Base-by-base conservation (phyloP, 208 protist species). In the Acanthamoeba healyi region DNA sequence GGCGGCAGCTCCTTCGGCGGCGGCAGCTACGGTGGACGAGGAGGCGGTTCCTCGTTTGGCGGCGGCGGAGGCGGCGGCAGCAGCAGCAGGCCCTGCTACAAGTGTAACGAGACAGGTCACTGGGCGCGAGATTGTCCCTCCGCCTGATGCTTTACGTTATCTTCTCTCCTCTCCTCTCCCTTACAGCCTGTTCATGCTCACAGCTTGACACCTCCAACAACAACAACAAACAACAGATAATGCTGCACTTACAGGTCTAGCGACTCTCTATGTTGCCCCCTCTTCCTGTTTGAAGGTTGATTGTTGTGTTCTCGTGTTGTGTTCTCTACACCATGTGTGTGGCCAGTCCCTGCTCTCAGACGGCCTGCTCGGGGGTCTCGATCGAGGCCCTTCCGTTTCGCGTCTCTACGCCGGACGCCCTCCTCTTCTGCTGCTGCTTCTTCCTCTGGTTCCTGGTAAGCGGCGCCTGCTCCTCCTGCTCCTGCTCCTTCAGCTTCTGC, bases 81-180 rank as follows among this genome's bases (percentile, higher is more conserved):
- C 10, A 9, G 70, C 10, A 44, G 70, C n/a, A 32, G 70, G 70
- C 4, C 4, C 40, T 87, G 79, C 79, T 87, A 61, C 79, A 87
- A 87, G 79, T 87, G 79, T 42, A 6, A n/a, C 32, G 40, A 61
- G n/a, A 24, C 40, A 3, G 79, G 79, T 42, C 79, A 87, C 29
- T 87, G 79, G 79, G 10, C 79, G 26, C 6, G 49, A 34, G 46
- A 87, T n/a, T 87, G 79, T 32, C 79, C 79, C 70, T 10, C 38
- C 70, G 26, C 9, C 32, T 79, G 70, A 79, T 7, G 10, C 49
- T 15, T 15, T 15, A 19, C 49, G 10, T 15, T 32, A 6, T 6
- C 49, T 15, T 15, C 49, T 54, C n/a, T 67, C n/a, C 15, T 67
- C n/a, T 67, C 58, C 9, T 67, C 6, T 9, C n/a, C 58, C n/a